A percentile compares a stretch with the other conserved stretches of the same genome.
These are phyloP conservation scores for Coemansia umbellata DNA, from an alignment of 192 early-diverging fungal species.

Conservation along the genomic window DNA sequence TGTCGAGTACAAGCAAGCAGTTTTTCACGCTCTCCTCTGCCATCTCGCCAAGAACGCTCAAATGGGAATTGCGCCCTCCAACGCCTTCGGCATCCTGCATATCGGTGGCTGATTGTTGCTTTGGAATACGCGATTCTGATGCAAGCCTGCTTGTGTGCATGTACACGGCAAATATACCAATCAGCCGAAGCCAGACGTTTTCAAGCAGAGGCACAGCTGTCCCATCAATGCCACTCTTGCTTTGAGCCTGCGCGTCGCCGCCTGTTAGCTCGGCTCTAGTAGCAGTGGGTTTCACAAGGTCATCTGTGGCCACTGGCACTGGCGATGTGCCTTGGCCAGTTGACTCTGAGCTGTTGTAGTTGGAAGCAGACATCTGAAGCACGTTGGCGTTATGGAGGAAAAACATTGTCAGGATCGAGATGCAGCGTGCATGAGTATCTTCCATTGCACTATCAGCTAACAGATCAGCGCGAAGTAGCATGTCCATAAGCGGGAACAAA, in stretches of 20 bases:
- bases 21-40: conserved; percentile 45
- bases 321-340: neutral
- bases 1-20: conserved; percentile 43
- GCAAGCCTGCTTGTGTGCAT: conserved; percentile 38
- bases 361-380: conserved; percentile 8
- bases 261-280: neutral
- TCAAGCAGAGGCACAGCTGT: neutral
- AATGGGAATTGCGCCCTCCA: conserved; percentile 17
- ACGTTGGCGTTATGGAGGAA: conserved; percentile 39
- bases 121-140: conserved; percentile 4
- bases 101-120: conserved; percentile 2
- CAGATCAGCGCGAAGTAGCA: conserved; percentile 73
- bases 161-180: conserved; percentile 29
- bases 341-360: neutral
- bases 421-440: conserved; percentile 50
- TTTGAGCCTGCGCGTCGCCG: neutral
- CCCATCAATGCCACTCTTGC: neutral
- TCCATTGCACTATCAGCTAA: conserved; percentile 54
- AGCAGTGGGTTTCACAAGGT: no score
- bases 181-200: conserved; percentile 37
- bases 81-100: neutral
- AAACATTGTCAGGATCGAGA: conserved; percentile 45
- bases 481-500: conserved; percentile 83
- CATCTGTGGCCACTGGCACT: neutral
- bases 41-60: conserved; percentile 46